Percentiles rank a stretch among this genome's conserved stretches.
Evolutionary conservation across 768 basidiomycete species (phyloP).

Genomic region (Terana coerulea): DNA sequence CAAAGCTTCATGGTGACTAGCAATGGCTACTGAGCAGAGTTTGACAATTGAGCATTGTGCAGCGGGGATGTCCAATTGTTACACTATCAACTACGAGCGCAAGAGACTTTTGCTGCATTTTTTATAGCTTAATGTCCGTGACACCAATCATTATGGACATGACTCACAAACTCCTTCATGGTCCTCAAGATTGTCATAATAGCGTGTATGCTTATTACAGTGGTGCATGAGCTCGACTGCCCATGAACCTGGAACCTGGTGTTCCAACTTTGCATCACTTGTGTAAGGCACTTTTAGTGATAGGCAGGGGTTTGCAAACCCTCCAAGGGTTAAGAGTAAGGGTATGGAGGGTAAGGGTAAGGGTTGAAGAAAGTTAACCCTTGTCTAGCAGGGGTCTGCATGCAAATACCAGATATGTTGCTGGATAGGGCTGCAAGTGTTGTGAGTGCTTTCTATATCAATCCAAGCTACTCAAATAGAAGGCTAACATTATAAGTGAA

Average conservation of each 20-base stretch:
- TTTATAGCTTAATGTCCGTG: too few relatives aligned
- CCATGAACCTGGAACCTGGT: conserved; percentile 19
- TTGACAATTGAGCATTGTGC: conserved; percentile 17
- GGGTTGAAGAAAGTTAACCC: too few relatives aligned
- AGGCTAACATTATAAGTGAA: too few relatives aligned
- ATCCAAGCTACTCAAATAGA: too few relatives aligned
- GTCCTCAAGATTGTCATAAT: conserved; percentile 12
- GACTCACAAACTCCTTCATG: conserved; percentile 5
- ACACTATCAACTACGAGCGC: conserved; percentile 25
- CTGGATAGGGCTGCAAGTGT: too few relatives aligned
- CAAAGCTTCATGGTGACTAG: conserved; percentile 3
- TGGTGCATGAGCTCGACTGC: conserved; percentile 27
- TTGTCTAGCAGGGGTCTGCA: too few relatives aligned
- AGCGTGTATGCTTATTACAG: conserved; percentile 26
- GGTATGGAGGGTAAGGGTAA: too few relatives aligned
- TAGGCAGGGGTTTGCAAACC: too few relatives aligned
- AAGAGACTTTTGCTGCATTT: conserved; percentile 9
- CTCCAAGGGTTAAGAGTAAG: too few relatives aligned
- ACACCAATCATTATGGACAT: not conserved
- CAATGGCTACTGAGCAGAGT: conserved; percentile 12
- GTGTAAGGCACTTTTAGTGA: conserved; percentile 23
- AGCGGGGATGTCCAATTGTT: conserved; percentile 25
- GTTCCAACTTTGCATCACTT: conserved; percentile 24
- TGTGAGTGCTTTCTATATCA: too few relatives aligned
- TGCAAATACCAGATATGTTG: too few relatives aligned